A percentile compares a stretch with the other conserved stretches of the same genome.
phyloP scores from a whole-genome alignment of 2,329 filamentous ascomycete genomes.

The Pseudogymnoascus sp. region DNA sequence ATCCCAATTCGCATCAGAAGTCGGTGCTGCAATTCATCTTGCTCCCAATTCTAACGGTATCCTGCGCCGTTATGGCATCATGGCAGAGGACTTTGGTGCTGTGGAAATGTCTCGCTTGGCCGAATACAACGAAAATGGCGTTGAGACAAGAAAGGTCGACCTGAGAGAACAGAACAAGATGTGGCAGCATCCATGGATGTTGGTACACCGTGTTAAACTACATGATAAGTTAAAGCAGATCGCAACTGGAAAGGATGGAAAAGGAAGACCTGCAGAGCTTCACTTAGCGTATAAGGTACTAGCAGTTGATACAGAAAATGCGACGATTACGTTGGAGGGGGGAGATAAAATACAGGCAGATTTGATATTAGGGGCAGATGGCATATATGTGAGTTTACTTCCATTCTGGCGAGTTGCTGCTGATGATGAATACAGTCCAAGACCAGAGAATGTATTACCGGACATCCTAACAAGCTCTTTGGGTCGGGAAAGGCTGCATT shows the following conservation, averaged over 20 bases:
- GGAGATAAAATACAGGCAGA: constrained; percentile 38
- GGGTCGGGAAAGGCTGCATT: constrained; percentile 18
- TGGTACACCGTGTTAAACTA: constrained; percentile 44
- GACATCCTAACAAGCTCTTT: constrained; percentile 8
- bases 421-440: constrained; percentile 8
- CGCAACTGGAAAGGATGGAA: constrained; percentile 33
- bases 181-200: constrained; percentile 45
- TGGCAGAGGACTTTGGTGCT: constrained; percentile 32
- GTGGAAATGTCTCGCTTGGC: constrained; percentile 22
- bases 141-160: constrained; percentile 27
- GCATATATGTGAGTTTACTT: constrained; percentile 34
- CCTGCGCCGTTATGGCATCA: constrained; percentile 37
- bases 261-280: constrained; percentile 30
- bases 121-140: constrained; percentile 27
- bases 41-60: constrained; percentile 53
- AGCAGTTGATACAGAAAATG: constrained; percentile 33
- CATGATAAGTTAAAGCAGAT: constrained; percentile 42
- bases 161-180: constrained; percentile 29
- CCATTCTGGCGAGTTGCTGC: constrained; percentile 27
- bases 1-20: constrained; percentile 45
- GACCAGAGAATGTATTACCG: constrained; percentile 10
- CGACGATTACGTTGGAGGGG: constrained; percentile 36
- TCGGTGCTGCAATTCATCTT: constrained; percentile 54
- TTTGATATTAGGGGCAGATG: constrained; percentile 46
- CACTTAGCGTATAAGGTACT: constrained; percentile 35